Conservation (phyloP, 495 filamentous ascomycete genomes). For the Terfezia boudieri region DNA sequence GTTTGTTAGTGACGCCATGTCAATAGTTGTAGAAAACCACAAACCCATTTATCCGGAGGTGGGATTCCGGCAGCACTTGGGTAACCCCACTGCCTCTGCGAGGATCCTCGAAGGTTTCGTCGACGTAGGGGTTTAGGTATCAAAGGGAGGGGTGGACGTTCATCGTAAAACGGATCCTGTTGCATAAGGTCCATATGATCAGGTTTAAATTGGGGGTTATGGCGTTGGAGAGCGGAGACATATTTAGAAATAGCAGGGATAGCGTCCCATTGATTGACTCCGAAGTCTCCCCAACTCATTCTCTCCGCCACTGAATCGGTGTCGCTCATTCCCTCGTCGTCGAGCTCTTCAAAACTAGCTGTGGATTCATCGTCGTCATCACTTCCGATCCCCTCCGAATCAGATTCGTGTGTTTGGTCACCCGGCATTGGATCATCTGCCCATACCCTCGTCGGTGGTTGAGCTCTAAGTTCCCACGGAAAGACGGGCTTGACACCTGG, state of each 20-base stretch:
- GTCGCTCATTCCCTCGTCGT: slow-evolving; percentile 1
- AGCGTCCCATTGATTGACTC: slow-evolving; percentile 16
- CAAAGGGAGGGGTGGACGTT: slow-evolving; percentile 1
- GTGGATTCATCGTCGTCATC: slow-evolving; percentile 4
- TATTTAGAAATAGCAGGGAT: slow-evolving; percentile 16
- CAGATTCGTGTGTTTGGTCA: background rate
- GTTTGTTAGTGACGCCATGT: slow-evolving; percentile 5
- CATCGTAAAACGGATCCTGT: slow-evolving; percentile 4
- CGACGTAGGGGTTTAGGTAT: slow-evolving; percentile 7
- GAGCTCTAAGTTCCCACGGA: background rate
- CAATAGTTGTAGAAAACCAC: slow-evolving; percentile 1
- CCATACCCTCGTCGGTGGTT: background rate
- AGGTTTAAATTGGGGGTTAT: slow-evolving; percentile 2
- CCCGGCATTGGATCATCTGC: background rate
- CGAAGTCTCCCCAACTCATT: slow-evolving; percentile 7
- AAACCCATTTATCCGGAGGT: slow-evolving; percentile 19
- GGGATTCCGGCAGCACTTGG: slow-evolving; percentile 16
- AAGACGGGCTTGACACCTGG: background rate
- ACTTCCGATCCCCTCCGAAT: background rate
- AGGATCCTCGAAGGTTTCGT: too few species aligned
- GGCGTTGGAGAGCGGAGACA: slow-evolving; percentile 8
- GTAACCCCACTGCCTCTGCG: slow-evolving; percentile 3
- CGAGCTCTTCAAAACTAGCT: slow-evolving; percentile 5
- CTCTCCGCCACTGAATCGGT: background rate
- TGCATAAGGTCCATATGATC: slow-evolving; percentile 5